Evolutionary conservation across 257 asterid genomes (phyloP), one percentile per base, ranked within the genome.

Genomic region (Gentiana dahurica): DNA sequence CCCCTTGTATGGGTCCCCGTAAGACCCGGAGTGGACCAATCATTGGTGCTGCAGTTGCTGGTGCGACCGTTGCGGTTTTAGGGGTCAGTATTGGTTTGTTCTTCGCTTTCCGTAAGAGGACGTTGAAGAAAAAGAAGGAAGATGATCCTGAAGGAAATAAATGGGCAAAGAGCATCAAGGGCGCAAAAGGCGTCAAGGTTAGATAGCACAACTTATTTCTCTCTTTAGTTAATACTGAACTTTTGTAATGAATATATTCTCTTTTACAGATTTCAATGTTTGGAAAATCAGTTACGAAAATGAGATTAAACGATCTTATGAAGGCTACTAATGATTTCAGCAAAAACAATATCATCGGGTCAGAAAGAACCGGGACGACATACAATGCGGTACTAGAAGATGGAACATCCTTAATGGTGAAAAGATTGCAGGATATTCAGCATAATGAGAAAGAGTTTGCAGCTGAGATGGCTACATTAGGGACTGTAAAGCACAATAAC

Each of bases 161-260:
- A 66, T 78, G 84, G 84, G 78, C 84, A 45, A 78, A 62, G 76
- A 66, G 67, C 61, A 71, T 78, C 47, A 78, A 63, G 74, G 81
- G 84, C 35, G 67, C 78, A 64, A 71, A 67, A 67, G 63, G 70
- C 66, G 68, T 74, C 64, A 65, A 74, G 84, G 84, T 66, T 62
- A 59, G 64, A 5, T 39, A 39, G 46, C 8, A n/a, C n/a, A n/a
- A n/a, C n/a, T n/a, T n/a, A n/a, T n/a, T n/a, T n/a, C 13, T 35
- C 8, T 1, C 46, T 2, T 41, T 41, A 10, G 46, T 41, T 41
- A 10, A 10, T 41, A 41, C 24, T 2, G 52, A 34, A 34, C 24
- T 59, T n/a, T n/a, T 59, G 55, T 45, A 38, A 43, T 34, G 8
- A 41, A 1, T 8, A 48, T 24, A 35, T 34, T 44, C 54, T 61